Conservation (phyloP, 2,329 filamentous ascomycete genomes). For the Colletotrichum horii region DNA sequence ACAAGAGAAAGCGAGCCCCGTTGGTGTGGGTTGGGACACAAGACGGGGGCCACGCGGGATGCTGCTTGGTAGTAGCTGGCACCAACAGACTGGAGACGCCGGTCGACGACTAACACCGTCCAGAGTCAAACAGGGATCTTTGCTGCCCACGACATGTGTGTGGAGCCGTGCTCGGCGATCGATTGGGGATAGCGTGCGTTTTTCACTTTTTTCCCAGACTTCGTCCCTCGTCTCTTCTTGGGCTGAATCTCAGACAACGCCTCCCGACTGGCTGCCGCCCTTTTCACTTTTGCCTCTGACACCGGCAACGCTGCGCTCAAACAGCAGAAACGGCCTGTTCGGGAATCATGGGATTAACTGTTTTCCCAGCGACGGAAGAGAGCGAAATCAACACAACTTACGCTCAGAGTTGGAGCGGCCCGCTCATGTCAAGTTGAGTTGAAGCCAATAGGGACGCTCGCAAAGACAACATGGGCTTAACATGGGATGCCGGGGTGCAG, state of each 20-base stretch:
- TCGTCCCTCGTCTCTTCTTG: constrained; percentile 1
- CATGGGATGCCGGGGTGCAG: background rate
- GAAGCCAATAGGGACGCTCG: background rate
- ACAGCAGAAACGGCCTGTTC: background rate
- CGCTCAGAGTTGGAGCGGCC: constrained; percentile 2
- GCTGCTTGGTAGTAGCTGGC: background rate
- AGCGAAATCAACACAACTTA: background rate
- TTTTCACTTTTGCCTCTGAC: constrained; percentile 18
- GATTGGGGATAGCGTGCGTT: constrained; percentile 2
- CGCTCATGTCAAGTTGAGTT: background rate
- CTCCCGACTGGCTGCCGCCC: background rate
- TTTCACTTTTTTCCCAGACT: constrained; percentile 18
- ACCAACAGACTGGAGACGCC: background rate
- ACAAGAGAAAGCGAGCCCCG: background rate
- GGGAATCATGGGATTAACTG: background rate
- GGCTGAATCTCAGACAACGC: background rate
- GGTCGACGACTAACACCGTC: background rate
- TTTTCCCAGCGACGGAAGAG: background rate
- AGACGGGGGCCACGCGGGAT: background rate
- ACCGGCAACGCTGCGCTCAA: constrained; percentile 2
- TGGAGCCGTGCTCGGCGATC: constrained; percentile 5
- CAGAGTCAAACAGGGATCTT: background rate
- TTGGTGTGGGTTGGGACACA: background rate
- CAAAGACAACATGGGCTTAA: background rate
- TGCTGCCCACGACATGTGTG: background rate